Evolutionary conservation across 495 filamentous ascomycete species (phyloP).

Genomic region (Rusavskia elegans): DNA sequence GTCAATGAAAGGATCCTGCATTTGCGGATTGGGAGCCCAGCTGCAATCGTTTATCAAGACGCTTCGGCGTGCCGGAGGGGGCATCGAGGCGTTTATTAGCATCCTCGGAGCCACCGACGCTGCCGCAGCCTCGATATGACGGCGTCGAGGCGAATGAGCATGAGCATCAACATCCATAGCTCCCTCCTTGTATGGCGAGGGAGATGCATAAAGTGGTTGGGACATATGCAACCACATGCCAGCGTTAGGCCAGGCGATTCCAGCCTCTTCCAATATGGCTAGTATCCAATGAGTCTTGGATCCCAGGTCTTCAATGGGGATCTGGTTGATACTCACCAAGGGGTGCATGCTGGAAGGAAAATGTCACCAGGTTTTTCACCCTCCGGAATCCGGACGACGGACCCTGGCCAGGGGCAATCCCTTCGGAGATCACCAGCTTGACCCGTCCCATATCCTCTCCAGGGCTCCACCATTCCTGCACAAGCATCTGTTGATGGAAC

Average conservation of each 20-base stretch:
- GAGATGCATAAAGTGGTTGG: conserved; percentile 23
- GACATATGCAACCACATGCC: conserved; percentile 47
- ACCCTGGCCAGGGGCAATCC: conserved; percentile 34
- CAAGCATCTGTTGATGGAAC: conserved; percentile 56
- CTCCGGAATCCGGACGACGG: conserved; percentile 44
- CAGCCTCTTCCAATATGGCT: conserved; percentile 60
- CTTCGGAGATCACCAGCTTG: conserved; percentile 65
- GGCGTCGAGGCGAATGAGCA: conserved; percentile 33
- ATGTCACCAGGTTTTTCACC: conserved; percentile 56
- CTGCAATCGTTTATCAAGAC: conserved; percentile 14
- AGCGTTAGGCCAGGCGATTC: conserved; percentile 73
- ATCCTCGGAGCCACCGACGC: conserved; percentile 10
- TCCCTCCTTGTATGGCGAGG: conserved; percentile 4
- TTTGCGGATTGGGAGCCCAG: conserved; percentile 12
- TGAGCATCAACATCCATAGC: conserved; percentile 26
- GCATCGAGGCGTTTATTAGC: conserved; percentile 17
- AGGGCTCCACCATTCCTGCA: conserved; percentile 57
- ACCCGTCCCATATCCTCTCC: conserved; percentile 57
- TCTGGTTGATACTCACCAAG: conserved; percentile 34
- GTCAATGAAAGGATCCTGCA: conserved; percentile 24
- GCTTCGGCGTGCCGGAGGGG: conserved; percentile 13
- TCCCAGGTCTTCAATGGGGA: neutral
- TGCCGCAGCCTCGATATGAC: conserved; percentile 10
- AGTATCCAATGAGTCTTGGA: conserved; percentile 4
- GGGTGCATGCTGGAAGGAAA: conserved; percentile 81